These are phyloP conservation scores for Penicillium atrosanguineum DNA, from an alignment of 495 filamentous ascomycete species.

Conservation along the genomic window DNA sequence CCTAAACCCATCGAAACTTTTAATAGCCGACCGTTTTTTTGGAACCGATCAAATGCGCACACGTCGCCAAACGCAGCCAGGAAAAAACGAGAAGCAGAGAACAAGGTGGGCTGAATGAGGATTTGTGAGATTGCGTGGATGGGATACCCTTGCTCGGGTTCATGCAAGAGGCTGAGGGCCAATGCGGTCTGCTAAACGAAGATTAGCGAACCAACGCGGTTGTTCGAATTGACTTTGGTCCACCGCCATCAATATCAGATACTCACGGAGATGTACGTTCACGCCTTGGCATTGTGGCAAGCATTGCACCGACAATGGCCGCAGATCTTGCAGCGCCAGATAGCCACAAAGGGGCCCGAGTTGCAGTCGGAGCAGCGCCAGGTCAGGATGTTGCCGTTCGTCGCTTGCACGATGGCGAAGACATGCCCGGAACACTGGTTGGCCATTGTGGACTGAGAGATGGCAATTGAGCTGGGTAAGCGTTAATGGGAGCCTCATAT, in stretches of 20 bases:
- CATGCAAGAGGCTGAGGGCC: slow-evolving; percentile 2
- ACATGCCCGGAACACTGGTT: slow-evolving; percentile 47
- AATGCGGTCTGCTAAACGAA: not conserved
- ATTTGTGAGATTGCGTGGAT: not conserved
- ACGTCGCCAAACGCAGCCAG: slow-evolving; percentile 9
- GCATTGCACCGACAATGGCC: slow-evolving; percentile 44
- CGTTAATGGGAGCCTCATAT: slow-evolving; percentile 19
- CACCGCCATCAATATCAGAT: not conserved
- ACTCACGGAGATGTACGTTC: not conserved
- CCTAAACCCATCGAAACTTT: slow-evolving; percentile 16
- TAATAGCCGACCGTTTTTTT: slow-evolving; percentile 5
- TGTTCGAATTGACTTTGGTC: not conserved
- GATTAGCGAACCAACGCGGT: not conserved
- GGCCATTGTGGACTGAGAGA: slow-evolving; percentile 31
- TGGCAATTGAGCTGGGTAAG: not conserved
- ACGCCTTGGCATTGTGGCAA: slow-evolving; percentile 44
- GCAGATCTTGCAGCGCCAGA: slow-evolving; percentile 52
- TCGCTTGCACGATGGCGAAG: slow-evolving; percentile 46
- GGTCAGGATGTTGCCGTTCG: slow-evolving; percentile 49
- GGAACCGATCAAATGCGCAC: slow-evolving; percentile 17
- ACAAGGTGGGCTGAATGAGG: not conserved
- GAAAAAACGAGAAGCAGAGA: slow-evolving; percentile 1
- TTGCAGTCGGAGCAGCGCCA: slow-evolving; percentile 52
- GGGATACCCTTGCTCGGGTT: slow-evolving; percentile 9
- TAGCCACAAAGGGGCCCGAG: slow-evolving; percentile 47